Conservation (phyloP, 106 monocot species). For the Dendrobium huoshanense region DNA sequence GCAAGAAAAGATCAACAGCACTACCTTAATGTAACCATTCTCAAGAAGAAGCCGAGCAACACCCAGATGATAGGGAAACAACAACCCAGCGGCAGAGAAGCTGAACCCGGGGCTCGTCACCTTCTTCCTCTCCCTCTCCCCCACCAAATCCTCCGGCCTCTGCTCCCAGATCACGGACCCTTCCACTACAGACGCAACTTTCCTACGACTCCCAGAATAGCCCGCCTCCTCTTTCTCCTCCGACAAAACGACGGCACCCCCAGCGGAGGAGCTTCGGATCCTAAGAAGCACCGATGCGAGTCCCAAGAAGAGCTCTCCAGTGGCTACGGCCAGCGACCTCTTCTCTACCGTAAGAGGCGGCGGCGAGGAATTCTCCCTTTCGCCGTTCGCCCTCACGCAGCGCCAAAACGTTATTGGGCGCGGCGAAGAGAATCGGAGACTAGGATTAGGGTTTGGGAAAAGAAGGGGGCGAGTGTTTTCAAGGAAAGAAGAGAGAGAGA, state of each 20-base stretch:
- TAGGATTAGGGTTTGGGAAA: neutral
- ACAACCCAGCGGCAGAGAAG: constrained; percentile 87
- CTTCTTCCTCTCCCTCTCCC: constrained; percentile 53
- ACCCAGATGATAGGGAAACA: constrained; percentile 86
- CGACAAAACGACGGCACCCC: neutral
- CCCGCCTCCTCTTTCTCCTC: constrained; percentile 1
- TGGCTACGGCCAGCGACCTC: constrained; percentile 59
- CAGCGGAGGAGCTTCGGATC: neutral
- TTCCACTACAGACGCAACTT: constrained; percentile 9
- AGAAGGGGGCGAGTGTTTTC: neutral
- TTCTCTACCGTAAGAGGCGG: constrained; percentile 21
- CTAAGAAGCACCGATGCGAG: constrained; percentile 48
- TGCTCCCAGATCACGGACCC: constrained; percentile 70
- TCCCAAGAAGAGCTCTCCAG: constrained; percentile 73
- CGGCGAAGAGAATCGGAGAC: neutral
- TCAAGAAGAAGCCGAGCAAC: constrained; percentile 74
- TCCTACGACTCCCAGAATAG: neutral
- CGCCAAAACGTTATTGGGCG: neutral
- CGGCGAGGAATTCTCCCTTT: constrained; percentile 18
- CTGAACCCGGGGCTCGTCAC: constrained; percentile 83
- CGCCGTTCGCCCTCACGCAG: neutral
- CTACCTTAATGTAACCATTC: constrained; percentile 81
- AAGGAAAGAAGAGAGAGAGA: neutral
- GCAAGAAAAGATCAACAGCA: neutral
- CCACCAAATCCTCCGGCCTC: constrained; percentile 54